Conservation (phyloP, 2,329 filamentous ascomycete genomes). For the Pseudopithomyces chartarum region DNA sequence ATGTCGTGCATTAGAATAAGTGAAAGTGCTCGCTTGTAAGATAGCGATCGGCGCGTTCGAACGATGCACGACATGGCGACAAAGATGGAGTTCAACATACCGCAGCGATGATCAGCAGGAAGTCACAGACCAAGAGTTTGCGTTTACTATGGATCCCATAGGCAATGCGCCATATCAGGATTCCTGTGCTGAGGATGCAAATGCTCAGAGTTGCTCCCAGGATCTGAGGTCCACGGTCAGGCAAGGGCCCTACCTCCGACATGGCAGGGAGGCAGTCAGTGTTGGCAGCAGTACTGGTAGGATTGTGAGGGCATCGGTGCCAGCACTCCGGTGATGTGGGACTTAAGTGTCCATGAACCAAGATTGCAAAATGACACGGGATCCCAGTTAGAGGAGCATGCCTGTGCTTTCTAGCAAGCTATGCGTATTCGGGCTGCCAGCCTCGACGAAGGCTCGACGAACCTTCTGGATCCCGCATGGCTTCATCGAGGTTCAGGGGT, state of each 20-base stretch:
- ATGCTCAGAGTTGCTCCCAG: slow-evolving; percentile 20
- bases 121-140: slow-evolving; percentile 29
- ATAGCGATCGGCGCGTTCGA: neutral
- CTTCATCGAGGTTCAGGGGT: too few relatives aligned
- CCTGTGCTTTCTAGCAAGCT: neutral
- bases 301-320: neutral
- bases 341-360: neutral
- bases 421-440: neutral
- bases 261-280: slow-evolving; percentile 8
- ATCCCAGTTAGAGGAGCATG: neutral
- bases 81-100: slow-evolving; percentile 13
- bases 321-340: neutral
- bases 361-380: neutral
- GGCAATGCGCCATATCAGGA: slow-evolving; percentile 27
- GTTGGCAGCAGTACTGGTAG: neutral
- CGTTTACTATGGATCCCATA: slow-evolving; percentile 23
- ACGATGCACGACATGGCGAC: neutral
- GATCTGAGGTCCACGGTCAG: slow-evolving; percentile 22
- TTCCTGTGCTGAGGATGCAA: slow-evolving; percentile 17
- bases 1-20: neutral
- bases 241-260: slow-evolving; percentile 18
- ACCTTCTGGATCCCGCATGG: too few relatives aligned
- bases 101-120: slow-evolving; percentile 24
- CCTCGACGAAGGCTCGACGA: too few relatives aligned
- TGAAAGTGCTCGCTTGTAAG: neutral